These are phyloP conservation scores for Fusarium camptoceras DNA, from an alignment of 2,329 filamentous ascomycete species.

Conservation along the genomic window DNA sequence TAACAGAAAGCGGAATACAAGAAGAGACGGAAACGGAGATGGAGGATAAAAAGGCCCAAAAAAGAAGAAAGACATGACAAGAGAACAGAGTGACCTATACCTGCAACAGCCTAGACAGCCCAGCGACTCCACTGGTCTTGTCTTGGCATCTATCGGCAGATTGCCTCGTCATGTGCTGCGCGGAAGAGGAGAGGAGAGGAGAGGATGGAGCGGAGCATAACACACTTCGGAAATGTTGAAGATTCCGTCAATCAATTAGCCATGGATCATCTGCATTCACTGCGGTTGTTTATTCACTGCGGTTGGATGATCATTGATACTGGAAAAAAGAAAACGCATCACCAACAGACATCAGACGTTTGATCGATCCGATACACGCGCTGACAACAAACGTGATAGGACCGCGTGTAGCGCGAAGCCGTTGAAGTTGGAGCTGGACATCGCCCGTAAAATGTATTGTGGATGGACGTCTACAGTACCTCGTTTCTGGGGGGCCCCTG, in stretches of 20 bases:
- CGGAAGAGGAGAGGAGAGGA: constrained; percentile 4
- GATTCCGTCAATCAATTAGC: constrained; percentile 16
- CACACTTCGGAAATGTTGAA: constrained; percentile 13
- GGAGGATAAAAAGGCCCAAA: constrained; percentile 25
- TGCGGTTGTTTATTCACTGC: neutral
- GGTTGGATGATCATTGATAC: neutral
- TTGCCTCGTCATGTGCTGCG: constrained; percentile 29
- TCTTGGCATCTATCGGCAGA: constrained; percentile 34
- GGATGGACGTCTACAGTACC: neutral
- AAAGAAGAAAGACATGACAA: constrained; percentile 29
- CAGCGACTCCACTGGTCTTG: constrained; percentile 21
- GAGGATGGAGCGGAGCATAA: constrained; percentile 21
- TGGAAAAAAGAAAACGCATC: neutral
- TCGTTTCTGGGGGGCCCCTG: constrained; percentile 1
- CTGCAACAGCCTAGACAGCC: constrained; percentile 27
- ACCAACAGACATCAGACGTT: constrained; percentile 14
- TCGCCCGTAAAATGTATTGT: constrained; percentile 6
- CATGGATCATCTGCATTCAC: neutral
- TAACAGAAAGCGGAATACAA: constrained; percentile 17
- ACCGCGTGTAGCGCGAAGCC: constrained; percentile 35
- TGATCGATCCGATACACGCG: constrained; percentile 14
- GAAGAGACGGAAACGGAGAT: constrained; percentile 28
- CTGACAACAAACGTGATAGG: constrained; percentile 24
- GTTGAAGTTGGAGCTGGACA: constrained; percentile 27
- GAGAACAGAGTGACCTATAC: constrained; percentile 18